phyloP scores from a whole-genome alignment of 257 asterid genomes.

The Nicotiana benthamiana region DNA sequence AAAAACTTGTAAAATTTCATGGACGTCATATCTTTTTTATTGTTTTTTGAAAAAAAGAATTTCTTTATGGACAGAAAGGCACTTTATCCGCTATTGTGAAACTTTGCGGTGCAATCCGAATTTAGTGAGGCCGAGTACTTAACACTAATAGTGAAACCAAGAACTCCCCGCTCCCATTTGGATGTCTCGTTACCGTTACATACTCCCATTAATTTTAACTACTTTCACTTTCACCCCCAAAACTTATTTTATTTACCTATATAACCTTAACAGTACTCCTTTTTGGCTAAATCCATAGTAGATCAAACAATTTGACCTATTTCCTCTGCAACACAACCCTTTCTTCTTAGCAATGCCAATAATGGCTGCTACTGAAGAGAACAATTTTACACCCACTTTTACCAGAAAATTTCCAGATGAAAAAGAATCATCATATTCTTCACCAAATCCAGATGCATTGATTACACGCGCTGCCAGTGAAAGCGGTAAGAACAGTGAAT shows the following conservation, averaged over 20 bases:
- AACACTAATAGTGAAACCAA: too few species aligned
- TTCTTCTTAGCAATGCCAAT: neutral
- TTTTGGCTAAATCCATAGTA: neutral
- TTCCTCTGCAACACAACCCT: neutral
- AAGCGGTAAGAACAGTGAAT: neutral
- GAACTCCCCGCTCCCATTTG: neutral
- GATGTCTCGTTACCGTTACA: neutral
- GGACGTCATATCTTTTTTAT: too few species aligned
- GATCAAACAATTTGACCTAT: neutral
- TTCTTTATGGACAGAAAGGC: too few species aligned
- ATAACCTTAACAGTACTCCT: neutral
- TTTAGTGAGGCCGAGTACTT: too few species aligned
- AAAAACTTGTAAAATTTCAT: too few species aligned
- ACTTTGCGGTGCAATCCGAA: too few species aligned
- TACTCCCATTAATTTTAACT: neutral
- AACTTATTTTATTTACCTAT: neutral
- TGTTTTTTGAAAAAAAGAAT: too few species aligned
- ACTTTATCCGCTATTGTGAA: too few species aligned
- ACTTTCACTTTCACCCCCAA: neutral
- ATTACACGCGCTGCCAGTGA: neutral
- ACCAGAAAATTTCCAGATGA: neutral
- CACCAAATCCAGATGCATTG: slow-evolving; percentile 21
- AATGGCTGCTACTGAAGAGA: neutral
- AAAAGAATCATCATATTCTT: neutral
- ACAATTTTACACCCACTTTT: neutral